A percentile compares a stretch with the other conserved stretches of the same genome.
These are phyloP conservation scores for Zopfia rhizophila DNA, from an alignment of 2,329 filamentous ascomycete genomes.

Conservation along the genomic window DNA sequence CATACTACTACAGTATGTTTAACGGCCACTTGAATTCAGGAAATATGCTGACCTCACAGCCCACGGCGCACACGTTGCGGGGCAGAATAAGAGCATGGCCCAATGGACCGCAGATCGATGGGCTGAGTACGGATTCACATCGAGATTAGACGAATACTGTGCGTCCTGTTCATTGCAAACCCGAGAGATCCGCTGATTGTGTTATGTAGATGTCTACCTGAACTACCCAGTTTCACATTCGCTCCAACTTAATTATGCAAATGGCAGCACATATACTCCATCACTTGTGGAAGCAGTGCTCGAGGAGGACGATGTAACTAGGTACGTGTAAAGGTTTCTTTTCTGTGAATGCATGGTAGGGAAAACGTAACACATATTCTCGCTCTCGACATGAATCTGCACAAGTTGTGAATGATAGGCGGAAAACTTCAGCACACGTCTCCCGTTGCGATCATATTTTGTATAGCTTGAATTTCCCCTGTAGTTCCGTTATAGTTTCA, in stretches of 20 bases:
- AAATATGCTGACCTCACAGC: constrained; percentile 15
- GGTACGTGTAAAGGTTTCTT: neutral
- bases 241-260: constrained; percentile 43
- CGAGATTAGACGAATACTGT: constrained; percentile 51
- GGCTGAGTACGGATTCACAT: constrained; percentile 47
- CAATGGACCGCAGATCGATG: constrained; percentile 53
- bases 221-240: constrained; percentile 52
- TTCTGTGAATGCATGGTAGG: too few species aligned
- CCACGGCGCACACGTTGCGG: constrained; percentile 48
- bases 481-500: too few species aligned
- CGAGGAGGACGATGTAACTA: constrained; percentile 44
- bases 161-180: too few species aligned
- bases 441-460: constrained; percentile 31
- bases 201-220: constrained; percentile 44
- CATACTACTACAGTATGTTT: constrained; percentile 50
- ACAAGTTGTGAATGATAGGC: neutral
- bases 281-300: constrained; percentile 47
- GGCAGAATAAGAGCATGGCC: constrained; percentile 50
- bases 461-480: too few species aligned
- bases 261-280: constrained; percentile 44
- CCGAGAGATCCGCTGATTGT: constrained; percentile 1
- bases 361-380: too few species aligned
- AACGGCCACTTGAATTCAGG: neutral
- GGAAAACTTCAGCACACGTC: constrained; percentile 19
- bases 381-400: neutral